Conservation (phyloP, 192 early-diverging fungal species). For the Dissophora globulifera region DNA sequence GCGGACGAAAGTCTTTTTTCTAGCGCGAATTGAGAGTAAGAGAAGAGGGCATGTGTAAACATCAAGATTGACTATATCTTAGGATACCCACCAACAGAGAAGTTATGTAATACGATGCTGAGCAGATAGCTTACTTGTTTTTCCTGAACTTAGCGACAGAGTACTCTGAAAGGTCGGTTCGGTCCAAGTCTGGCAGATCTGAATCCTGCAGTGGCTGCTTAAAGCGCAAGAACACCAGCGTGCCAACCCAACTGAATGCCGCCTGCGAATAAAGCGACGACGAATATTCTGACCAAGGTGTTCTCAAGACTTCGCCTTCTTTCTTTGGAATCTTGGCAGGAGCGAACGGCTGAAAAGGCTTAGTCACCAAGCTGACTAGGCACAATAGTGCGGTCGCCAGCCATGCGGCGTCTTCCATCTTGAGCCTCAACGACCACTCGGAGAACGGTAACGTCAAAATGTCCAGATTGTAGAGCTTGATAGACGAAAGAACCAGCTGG, state of each 20-base stretch:
- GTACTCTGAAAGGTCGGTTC: constrained; percentile 45
- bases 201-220: constrained; percentile 60
- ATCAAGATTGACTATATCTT: no score
- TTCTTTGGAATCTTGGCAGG: constrained; percentile 4
- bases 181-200: constrained; percentile 69
- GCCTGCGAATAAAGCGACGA: constrained; percentile 43
- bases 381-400: constrained; percentile 6
- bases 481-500: constrained; percentile 7
- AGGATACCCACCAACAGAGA: no score
- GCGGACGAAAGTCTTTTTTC: constrained; percentile 13
- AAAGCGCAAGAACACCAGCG: constrained; percentile 58
- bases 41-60: no score
- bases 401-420: constrained; percentile 21
- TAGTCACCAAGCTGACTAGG: constrained; percentile 9
- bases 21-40: no score
- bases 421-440: constrained; percentile 25
- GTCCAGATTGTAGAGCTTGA: constrained; percentile 2
- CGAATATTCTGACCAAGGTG: constrained; percentile 7
- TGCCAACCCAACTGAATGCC: constrained; percentile 47
- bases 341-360: constrained; percentile 1
- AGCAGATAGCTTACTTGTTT: constrained; percentile 13
- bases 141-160: constrained; percentile 4
- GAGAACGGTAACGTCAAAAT: constrained; percentile 10
- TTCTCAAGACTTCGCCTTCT: constrained; percentile 11
- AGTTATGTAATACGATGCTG: no score